Conservation (phyloP, 2,329 filamentous ascomycete species). For the Dissoconium aciculare region DNA sequence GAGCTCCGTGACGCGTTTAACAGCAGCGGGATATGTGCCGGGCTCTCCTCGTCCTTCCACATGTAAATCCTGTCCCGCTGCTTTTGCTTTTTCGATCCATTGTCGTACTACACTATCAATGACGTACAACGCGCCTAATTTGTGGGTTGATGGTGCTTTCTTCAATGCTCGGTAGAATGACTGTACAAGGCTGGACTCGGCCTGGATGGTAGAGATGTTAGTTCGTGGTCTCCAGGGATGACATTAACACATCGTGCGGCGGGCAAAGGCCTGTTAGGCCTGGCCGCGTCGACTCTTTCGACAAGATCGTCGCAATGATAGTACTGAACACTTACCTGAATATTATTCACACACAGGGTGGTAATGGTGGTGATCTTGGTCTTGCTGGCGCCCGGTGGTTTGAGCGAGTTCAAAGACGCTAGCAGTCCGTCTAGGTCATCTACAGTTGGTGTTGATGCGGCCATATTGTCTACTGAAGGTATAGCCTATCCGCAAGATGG, state of each 20-base stretch:
- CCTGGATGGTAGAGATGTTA: conserved; percentile 40
- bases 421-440: conserved; percentile 80
- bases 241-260: no score
- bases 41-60: conserved; percentile 56
- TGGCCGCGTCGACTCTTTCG: no score
- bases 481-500: no score
- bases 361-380: conserved; percentile 84
- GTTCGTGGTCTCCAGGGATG: conserved; percentile 1
- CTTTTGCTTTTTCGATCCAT: conserved; percentile 92
- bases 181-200: conserved; percentile 85
- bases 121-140: conserved; percentile 97
- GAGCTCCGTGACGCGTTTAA: conserved; percentile 91
- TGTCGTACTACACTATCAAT: conserved; percentile 99
- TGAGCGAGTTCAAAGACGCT: conserved; percentile 79
- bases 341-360: conserved; percentile 70
- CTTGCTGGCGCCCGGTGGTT: conserved; percentile 85
- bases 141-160: conserved; percentile 85
- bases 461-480: conserved; percentile 23
- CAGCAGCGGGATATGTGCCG: conserved; percentile 86
- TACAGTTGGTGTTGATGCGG: conserved; percentile 48
- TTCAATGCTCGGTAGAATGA: conserved; percentile 97
- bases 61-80: conserved; percentile 60
- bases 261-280: no score
- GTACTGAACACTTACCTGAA: conserved; percentile 51
- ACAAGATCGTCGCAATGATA: no score